Base-by-base conservation (phyloP, 2,329 filamentous ascomycete genomes). In the Aspergillus fijiensis region DNA sequence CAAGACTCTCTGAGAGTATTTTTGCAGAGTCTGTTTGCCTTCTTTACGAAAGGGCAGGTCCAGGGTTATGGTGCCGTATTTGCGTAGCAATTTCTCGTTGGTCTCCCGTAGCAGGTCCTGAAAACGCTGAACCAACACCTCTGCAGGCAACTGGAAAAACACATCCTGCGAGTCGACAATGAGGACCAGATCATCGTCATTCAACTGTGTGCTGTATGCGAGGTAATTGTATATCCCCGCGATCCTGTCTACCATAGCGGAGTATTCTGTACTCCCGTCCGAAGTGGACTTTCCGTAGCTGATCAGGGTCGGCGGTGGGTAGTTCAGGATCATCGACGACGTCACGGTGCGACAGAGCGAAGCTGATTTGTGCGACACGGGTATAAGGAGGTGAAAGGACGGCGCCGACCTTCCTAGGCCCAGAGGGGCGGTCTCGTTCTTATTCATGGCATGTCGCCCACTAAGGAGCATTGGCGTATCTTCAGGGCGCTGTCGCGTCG, bases 81-180 rank as follows among this genome's bases (percentile, higher is more conserved):
- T 80, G 54, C 78, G 72, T 39, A 76, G 74, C 48, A 88, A 73
- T 27, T 81, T 79, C 33, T 74, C 71, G 63, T 89, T 85, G 29
- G 82, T 83, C 54, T 80, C 78, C n/a, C 78, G 75, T 19, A 84
- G 70, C 16, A 85, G 74, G 14, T 79, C 75, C 63, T 86, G 84
- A 71, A 89, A 90, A 49, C 87, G 81, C 63, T 82, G 76, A 27
- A 90, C 81, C 64, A 90, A 75, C 21, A 89, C 79, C 48, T 87
- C 83, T 2, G 85, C 82, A 0, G 87, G 86, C 2, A 90, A 76
- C 70, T 90, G 88, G 60, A 89, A 85, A 76, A 86, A 85, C 1
- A 86, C 79, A 60, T 89, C 85, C 69, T 85, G 82, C 1, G 84
- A 86, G 69, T 90, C 87, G 5, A 87, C 80, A 51, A 89, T 79